These are phyloP conservation scores for Metschnikowia aberdeeniae DNA, from an alignment of 805 yeast genomes.

Conservation along the genomic window DNA sequence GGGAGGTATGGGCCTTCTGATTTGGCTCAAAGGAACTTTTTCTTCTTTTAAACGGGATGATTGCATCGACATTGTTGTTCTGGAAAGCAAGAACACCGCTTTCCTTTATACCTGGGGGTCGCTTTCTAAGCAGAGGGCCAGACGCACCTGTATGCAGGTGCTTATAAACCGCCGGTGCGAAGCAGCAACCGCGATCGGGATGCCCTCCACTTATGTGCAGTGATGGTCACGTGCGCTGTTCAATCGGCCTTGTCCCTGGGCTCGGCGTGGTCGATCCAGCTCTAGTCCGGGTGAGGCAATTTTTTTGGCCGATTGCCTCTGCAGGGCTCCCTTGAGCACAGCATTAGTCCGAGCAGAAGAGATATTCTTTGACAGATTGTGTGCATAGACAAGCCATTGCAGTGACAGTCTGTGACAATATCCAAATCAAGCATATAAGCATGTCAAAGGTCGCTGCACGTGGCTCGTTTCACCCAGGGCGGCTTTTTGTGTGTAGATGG, in stretches of 20 bases:
- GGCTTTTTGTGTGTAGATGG: background rate
- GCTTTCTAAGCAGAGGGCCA: background rate
- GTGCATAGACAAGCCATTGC: no score
- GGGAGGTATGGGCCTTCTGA: conserved; percentile 81
- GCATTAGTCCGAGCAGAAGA: no score
- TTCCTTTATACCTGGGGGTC: background rate
- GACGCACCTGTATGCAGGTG: background rate
- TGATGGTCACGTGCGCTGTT: background rate
- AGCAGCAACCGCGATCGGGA: background rate
- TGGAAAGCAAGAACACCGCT: background rate
- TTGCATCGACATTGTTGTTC: conserved; percentile 34
- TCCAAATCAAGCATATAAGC: no score
- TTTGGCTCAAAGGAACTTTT: conserved; percentile 61
- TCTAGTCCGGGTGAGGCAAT: no score
- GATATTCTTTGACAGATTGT: no score
- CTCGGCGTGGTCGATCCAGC: no score
- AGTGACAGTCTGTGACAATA: no score
- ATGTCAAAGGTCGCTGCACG: no score
- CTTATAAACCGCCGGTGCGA: background rate
- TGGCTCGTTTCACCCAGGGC: no score
- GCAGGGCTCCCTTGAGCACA: no score
- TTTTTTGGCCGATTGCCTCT: no score
- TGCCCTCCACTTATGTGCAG: background rate
- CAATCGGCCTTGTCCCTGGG: no score
- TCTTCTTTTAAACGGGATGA: conserved; percentile 51